Conservation (phyloP, 352 stramenopile species). For the Globisporangium abappressorium region DNA sequence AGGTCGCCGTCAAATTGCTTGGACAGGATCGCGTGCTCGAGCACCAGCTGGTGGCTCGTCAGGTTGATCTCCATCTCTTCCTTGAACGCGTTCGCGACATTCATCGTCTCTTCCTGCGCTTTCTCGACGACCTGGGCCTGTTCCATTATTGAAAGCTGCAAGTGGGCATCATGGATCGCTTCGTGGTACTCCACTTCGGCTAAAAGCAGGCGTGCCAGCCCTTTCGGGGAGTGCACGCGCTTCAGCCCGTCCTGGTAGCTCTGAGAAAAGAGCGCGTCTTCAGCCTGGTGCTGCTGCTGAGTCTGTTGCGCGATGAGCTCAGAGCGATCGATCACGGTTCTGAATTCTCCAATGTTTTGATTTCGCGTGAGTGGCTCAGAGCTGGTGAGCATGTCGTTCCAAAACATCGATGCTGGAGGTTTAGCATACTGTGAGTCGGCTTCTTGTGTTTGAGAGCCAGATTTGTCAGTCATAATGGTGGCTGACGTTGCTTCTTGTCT, state of each 20-base stretch:
- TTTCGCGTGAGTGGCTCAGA: background rate
- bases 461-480: background rate
- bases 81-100: slow-evolving; percentile 57
- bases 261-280: slow-evolving; percentile 9
- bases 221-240: slow-evolving; percentile 40
- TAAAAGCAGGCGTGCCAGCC: slow-evolving; percentile 46
- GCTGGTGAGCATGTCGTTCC: slow-evolving; percentile 18
- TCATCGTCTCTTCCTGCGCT: slow-evolving; percentile 49
- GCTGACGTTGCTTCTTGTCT: background rate
- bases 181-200: slow-evolving; percentile 72
- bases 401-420: background rate
- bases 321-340: slow-evolving; percentile 13
- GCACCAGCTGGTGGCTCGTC: slow-evolving; percentile 38
- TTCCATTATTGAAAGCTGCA: slow-evolving; percentile 60
- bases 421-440: background rate
- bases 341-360: background rate
- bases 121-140: slow-evolving; percentile 48
- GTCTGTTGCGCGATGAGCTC: slow-evolving; percentile 11
- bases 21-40: slow-evolving; percentile 45
- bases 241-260: slow-evolving; percentile 18
- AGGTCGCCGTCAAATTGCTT: slow-evolving; percentile 54
- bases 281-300: slow-evolving; percentile 1
- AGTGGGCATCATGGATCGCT: slow-evolving; percentile 54
- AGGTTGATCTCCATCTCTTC: slow-evolving; percentile 58
- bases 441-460: background rate